Conservation (phyloP, 257 asterid species). For the Nicotiana paniculata region DNA sequence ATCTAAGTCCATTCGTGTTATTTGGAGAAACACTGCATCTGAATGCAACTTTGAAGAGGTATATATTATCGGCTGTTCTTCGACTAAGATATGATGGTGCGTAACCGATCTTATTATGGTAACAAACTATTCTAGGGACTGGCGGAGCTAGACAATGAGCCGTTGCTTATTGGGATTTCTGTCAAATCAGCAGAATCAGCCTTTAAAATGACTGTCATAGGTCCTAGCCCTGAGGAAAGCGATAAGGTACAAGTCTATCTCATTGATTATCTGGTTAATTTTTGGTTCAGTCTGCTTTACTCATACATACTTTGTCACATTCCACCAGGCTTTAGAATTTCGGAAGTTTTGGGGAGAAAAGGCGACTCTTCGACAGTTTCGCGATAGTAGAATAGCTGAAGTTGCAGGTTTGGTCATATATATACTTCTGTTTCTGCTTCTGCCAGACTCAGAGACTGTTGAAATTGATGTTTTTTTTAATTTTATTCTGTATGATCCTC, state of each 20-base stretch:
- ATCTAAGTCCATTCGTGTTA: conserved; percentile 69
- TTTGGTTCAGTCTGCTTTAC: neutral
- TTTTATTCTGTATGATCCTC: neutral
- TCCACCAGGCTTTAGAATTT: conserved; percentile 73
- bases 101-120: neutral
- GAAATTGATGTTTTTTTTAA: neutral
- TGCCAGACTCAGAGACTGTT: conserved; percentile 2
- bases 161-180: conserved; percentile 66
- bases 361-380: conserved; percentile 79
- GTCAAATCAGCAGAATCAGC: conserved; percentile 68
- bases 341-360: conserved; percentile 97
- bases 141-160: conserved; percentile 48
- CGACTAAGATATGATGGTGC: neutral
- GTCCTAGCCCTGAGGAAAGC: conserved; percentile 96
- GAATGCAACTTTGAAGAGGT: conserved; percentile 67
- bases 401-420: conserved; percentile 56
- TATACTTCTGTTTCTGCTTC: conserved; percentile 17
- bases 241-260: conserved; percentile 54
- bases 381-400: conserved; percentile 92
- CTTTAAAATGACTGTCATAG: conserved; percentile 64
- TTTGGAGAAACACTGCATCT: conserved; percentile 69
- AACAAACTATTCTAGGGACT: conserved; percentile 53
- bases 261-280: neutral
- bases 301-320: conserved; percentile 14
- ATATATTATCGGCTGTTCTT: conserved; percentile 18